Base-by-base conservation (phyloP, 2,329 filamentous ascomycete genomes). In the Zymoseptoria pseudotritici region DNA sequence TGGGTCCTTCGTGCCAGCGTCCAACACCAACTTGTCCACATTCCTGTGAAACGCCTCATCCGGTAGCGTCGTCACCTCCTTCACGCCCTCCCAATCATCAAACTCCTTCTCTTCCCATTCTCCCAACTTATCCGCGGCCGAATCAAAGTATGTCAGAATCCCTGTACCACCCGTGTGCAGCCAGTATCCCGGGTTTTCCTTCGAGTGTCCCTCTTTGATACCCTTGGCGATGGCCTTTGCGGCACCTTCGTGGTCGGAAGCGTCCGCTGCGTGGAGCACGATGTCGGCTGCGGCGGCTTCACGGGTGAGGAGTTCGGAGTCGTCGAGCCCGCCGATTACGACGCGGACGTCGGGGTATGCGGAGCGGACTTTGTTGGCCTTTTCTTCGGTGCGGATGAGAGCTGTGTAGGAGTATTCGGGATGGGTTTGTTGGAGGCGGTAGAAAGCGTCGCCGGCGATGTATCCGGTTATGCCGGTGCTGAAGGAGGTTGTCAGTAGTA, bases 11-110 rank as follows among this genome's bases (percentile, higher is more conserved):
- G 71, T 71, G 3, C 75, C 78, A 0, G 80, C 78, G 1, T 73
- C 77, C 0, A 88, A 75, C 13, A 91, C 82, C 49, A 90, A 78
- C 70, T 85, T 83, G 73, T 93, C 89, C 3, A 90, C 83, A 67
- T 86, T 79, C 13, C 87, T 83, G 75, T 92, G 89, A 49, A 80
- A 71, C 9, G 80, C 85, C 0, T 73, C 68, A 67, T 85, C 82
- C 0, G 85, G 85, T 0, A 88, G 67, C 10, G 69, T 78, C 1
- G 82, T 76, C 22, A 73, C 58, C 52, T 82, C 80, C 11, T 77
- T 74, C 46, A 89, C 78, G 54, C 82, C 82, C 13, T 80, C 75
- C 71, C 84, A 80, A 67, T 89, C 86, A 69, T 86, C 77, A 73
- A 84, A 87, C 1, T 77, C 72, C 62, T 80, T 80, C 2, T 62